Evolutionary conservation across 1,284 basidiomycete genomes (phyloP), one percentile per base, ranked within the genome.

Genomic region (Pseudozyma pruni): DNA sequence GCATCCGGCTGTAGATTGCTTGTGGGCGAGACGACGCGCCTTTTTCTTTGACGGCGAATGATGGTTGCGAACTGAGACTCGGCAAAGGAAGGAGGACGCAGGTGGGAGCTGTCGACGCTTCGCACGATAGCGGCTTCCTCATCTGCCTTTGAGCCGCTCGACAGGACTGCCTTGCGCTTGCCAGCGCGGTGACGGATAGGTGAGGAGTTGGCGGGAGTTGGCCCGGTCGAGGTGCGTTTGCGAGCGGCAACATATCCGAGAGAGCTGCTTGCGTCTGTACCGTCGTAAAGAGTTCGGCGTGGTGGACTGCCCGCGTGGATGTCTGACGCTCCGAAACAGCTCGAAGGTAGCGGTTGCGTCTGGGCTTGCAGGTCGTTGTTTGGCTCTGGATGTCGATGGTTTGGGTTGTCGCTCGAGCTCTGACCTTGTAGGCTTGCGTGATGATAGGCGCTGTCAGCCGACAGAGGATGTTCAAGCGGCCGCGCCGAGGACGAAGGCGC

Each of bases 41-140:
- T 48, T 31, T 76, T 76, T 3, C 69, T 34, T 48, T 76, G 74
- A 27, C 72, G 51, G 23, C 74, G 60, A 23, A 76, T 63, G 61
- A 76, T 76, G 34, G 74, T 76, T 14, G 72, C 72, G 40, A 76
- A 76, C 37, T 76, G 74, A 0, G 68, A 72, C 44, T 76, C 70
- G 38, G 72, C 72, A 39, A 75, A 74, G 4, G 59, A 68, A 2
- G 74, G 74, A 13, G 74, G 74, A 3, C 59, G 50, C 3, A 61
- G 46, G 23, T 25, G 8, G 10, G 51, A 11, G 17, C 20, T 17
- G 10, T 43, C 25, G 7, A 29, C 11, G 22, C 31, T 13, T 5
- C 17, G 4, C 9, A 33, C 31, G 11, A 17, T 8, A 3, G 34
- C 27, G 2, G 43, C 14, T 9, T 25, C 42, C 8, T 41, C 41